A percentile compares a stretch with the other conserved stretches of the same genome.
These are phyloP conservation scores for Byssoonygena ceratinophila DNA, from an alignment of 2,329 filamentous ascomycete genomes.

Conservation along the genomic window DNA sequence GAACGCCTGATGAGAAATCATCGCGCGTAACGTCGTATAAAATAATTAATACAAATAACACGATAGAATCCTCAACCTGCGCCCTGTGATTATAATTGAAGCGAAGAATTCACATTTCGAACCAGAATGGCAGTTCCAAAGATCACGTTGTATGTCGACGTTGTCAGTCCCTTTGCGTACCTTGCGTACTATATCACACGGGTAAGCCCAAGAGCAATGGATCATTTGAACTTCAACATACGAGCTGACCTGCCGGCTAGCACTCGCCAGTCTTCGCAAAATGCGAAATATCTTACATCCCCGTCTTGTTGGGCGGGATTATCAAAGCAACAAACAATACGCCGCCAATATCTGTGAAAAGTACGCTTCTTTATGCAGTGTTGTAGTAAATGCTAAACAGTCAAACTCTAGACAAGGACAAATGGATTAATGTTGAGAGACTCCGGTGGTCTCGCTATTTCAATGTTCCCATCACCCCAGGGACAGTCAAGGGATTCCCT, in stretches of 20 bases:
- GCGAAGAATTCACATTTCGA: too few species aligned
- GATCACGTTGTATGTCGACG: conserved; percentile 49
- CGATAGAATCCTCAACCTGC: too few species aligned
- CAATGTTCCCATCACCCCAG: conserved; percentile 42
- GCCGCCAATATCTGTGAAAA: conserved; percentile 47
- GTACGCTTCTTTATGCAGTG: conserved; percentile 27
- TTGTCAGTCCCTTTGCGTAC: conserved; percentile 52
- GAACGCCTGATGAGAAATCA: neutral
- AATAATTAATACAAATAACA: too few species aligned
- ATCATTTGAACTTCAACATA: neutral
- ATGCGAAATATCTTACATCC: conserved; percentile 47
- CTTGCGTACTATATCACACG: conserved; percentile 47
- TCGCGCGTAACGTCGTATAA: neutral
- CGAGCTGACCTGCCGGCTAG: conserved; percentile 27
- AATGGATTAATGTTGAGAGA: conserved; percentile 47
- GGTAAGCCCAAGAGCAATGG: conserved; percentile 30
- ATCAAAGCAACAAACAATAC: conserved; percentile 48
- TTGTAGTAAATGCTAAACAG: neutral
- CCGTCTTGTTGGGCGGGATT: conserved; percentile 50
- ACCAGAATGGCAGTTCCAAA: conserved; percentile 43
- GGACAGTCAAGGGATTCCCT: conserved; percentile 44
- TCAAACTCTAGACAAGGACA: conserved; percentile 44
- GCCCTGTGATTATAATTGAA: too few species aligned
- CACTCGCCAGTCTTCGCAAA: conserved; percentile 46
- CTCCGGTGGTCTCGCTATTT: conserved; percentile 45